A percentile compares a stretch with the other conserved stretches of the same genome.
These are phyloP conservation scores for Volvariella surrecta DNA, from an alignment of 1,284 basidiomycete species.

Conservation along the genomic window DNA sequence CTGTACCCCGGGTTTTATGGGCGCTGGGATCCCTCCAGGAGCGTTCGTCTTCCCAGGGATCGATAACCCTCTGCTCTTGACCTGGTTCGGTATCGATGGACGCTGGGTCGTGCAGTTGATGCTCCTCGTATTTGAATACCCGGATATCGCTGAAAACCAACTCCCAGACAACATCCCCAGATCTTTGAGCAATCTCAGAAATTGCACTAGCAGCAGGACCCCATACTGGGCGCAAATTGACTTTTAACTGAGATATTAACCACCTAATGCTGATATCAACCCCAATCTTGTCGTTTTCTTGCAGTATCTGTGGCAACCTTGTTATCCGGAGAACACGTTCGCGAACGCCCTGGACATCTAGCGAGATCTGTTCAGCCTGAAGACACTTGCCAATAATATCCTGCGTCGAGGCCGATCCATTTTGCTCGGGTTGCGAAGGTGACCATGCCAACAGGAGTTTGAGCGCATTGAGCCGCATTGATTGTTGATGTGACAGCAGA, in stretches of 20 bases:
- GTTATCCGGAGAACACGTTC: slow-evolving; percentile 75
- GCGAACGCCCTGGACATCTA: slow-evolving; percentile 73
- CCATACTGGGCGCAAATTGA: slow-evolving; percentile 87
- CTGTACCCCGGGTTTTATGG: slow-evolving; percentile 43
- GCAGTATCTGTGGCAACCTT: slow-evolving; percentile 46
- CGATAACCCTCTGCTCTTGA: slow-evolving; percentile 24
- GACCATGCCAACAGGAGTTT: slow-evolving; percentile 38
- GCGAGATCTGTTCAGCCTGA: slow-evolving; percentile 64
- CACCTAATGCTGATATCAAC: slow-evolving; percentile 53
- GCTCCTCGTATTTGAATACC: slow-evolving; percentile 12
- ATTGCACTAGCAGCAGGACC: slow-evolving; percentile 71
- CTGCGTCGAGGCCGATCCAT: slow-evolving; percentile 23
- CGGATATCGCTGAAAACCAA: slow-evolving; percentile 60
- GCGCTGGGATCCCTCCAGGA: slow-evolving; percentile 69
- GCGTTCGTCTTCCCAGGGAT: slow-evolving; percentile 57
- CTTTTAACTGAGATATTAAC: slow-evolving; percentile 81
- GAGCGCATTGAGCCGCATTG: slow-evolving; percentile 45
- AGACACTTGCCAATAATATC: slow-evolving; percentile 59
- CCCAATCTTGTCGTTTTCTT: slow-evolving; percentile 31
- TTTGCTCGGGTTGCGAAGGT: not conserved
- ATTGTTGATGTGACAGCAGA: slow-evolving; percentile 51
- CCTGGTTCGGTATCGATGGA: slow-evolving; percentile 7
- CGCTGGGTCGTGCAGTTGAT: slow-evolving; percentile 1
- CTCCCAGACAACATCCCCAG: slow-evolving; percentile 67
- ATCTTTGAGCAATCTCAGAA: slow-evolving; percentile 45